Base-by-base conservation (phyloP, 2,329 filamentous ascomycete genomes). In the Colletotrichum karsti region DNA sequence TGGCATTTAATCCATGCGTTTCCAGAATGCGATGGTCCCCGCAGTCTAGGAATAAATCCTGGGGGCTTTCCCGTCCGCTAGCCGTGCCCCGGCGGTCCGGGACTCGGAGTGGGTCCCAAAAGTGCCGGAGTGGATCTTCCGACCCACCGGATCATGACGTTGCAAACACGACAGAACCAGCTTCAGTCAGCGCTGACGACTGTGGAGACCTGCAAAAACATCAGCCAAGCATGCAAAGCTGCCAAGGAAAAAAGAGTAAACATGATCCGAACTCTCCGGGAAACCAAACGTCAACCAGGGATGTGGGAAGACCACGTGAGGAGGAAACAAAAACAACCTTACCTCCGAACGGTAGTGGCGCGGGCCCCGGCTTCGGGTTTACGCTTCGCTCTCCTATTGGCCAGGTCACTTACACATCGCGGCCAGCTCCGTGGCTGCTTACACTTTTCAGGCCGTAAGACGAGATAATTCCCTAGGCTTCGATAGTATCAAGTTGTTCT, bases 61-160 rank as follows among this genome's bases (percentile, higher is more conserved):
- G 18, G 28, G 28, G 10, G n/a, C n/a, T 12, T 37, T 37, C 18
- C 2, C 50, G n/a, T 12, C 6, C n/a, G n/a, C 48, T 18, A 37
- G 2, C 7, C 28, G 13, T 13, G 39, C 28, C 22, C 28, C 46
- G 56, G 20, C 28, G 56, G 20, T 24, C 65, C 51, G 59, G 64
- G 44, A 12, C 4, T 7, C 44, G 39, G 22, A 33, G 53, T 35
- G 60, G 64, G 46, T 26, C 42, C 22, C 5, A n/a, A 8, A 57
- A 51, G 20, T 63, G 65, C 65, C 65, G 65, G 28, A 41, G 65
- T 35, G 30, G 64, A 15, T 35, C 50, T 51, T 22, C 51, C 18
- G 26, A 35, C 57, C 22, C 33, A 50, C 46, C 46, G 35, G n/a
- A 9, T 39, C 18, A 35, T 18, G 24, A 51, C n/a, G 28, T 18